Base-by-base conservation (phyloP, 805 yeast species). In the Ogataea haglerorum region DNA sequence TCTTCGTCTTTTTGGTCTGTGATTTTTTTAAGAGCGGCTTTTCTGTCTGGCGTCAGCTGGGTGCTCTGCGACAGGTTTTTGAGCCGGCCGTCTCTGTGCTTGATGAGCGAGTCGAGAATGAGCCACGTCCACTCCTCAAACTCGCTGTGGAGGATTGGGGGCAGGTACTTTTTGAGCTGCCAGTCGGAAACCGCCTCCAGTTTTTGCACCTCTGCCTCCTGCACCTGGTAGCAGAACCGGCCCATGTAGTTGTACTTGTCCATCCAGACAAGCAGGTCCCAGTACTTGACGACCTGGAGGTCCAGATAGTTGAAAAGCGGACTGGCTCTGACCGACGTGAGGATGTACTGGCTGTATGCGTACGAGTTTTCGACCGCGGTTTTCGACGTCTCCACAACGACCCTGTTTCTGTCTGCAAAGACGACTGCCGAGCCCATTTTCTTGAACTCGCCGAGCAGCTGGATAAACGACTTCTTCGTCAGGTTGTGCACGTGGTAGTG, bases 181-280 rank as follows among this genome's bases (percentile, higher is more conserved):
- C 99, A 93, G 35, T 79, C 63, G 42, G 75, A 74, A 35, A 64
- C 70, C 1, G 85, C 80, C 9, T 60, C 59, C 44, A 76, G 59
- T 21, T 64, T 61, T 49, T 74, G 80, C 5, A 61, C 50, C 13
- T 70, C 73, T 3, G 65, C 67, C 38, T 64, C 69, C 4, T 70
- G 62, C 36, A 77, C 73, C 39, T 68, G 67, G 14, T 54, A 53
- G 52, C 80, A 75, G 44, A 68, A 68, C 36, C 80, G 61, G 6
- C 99, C 99, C 30, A 95, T 85, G 61, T 72, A 89, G 56, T 93
- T 93, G 53, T 76, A 78, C 51, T 83, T 81, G 58, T 93, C 96
- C 95, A 91, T 85, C 98, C 97, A 95, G 2, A 93, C 66, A 48
- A 93, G 66, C n/a, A 83, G 56, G 59, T 93, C 97, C 99, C 99